A percentile compares a stretch with the other conserved stretches of the same genome.
phyloP scores from a whole-genome alignment of 768 basidiomycete genomes.

The Tylopilus felleus region DNA sequence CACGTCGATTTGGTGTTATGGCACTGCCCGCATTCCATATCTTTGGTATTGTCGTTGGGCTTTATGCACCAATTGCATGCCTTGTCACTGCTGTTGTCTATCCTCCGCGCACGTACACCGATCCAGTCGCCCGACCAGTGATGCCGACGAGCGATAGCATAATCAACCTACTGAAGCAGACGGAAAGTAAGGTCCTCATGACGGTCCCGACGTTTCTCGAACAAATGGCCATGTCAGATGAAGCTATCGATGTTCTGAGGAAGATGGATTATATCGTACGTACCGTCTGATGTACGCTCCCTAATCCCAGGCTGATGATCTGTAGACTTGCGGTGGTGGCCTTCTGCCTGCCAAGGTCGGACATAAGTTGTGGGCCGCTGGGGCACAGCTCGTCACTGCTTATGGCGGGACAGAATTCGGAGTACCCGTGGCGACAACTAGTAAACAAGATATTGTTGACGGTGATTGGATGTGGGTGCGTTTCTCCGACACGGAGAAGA shows the following conservation, averaged over 20 bases:
- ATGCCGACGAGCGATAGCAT: conserved; percentile 40
- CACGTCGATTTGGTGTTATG: conserved; percentile 23
- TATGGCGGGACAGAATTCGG: conserved; percentile 39
- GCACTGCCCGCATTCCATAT: conserved; percentile 29
- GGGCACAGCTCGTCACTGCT: conserved; percentile 30
- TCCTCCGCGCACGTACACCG: conserved; percentile 22
- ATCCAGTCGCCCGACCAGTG: conserved; percentile 29
- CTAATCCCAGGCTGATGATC: neutral
- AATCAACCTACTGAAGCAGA: conserved; percentile 32
- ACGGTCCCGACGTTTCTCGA: conserved; percentile 40
- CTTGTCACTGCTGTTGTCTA: conserved; percentile 22
- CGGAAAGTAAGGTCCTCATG: conserved; percentile 30
- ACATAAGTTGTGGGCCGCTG: conserved; percentile 31
- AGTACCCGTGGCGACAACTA: neutral
- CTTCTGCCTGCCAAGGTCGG: conserved; percentile 35
- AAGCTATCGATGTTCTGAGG: conserved; percentile 25
- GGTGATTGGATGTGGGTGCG: conserved; percentile 38
- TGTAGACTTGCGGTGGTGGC: conserved; percentile 38
- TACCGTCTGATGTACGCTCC: neutral
- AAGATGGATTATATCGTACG: conserved; percentile 30
- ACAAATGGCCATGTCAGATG: conserved; percentile 30
- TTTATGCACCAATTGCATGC: conserved; percentile 21
- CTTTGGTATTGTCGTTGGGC: conserved; percentile 14
- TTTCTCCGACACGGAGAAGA: conserved; percentile 18
- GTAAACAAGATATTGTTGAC: conserved; percentile 10